Evolutionary conservation across 2,329 filamentous ascomycete species (phyloP).

Genomic region (Trichoderma afroharzianum): DNA sequence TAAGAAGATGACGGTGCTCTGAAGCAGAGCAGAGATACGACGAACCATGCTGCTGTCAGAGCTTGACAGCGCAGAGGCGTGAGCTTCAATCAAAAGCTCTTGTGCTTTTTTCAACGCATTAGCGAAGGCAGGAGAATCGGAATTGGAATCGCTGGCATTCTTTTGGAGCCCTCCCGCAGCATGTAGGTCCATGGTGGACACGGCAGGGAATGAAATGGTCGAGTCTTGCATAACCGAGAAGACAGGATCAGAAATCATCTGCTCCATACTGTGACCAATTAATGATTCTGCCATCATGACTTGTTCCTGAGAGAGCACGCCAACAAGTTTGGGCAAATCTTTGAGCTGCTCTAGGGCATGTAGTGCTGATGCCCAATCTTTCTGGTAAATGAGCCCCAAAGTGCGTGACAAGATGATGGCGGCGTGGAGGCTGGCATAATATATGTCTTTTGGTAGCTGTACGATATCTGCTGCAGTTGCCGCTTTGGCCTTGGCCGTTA

Average conservation of each 20-base stretch:
- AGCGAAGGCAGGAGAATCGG: conserved; percentile 44
- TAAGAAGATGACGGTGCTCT: conserved; percentile 62
- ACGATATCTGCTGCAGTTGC: conserved; percentile 19
- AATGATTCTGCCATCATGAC: conserved; percentile 65
- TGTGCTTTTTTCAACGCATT: conserved; percentile 62
- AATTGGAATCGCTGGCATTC: conserved; percentile 29
- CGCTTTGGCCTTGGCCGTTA: conserved; percentile 23
- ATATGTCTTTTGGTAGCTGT: conserved; percentile 31
- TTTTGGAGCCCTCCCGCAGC: conserved; percentile 25
- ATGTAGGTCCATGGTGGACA: conserved; percentile 41
- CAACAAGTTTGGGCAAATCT: conserved; percentile 40
- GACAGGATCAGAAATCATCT: conserved; percentile 75
- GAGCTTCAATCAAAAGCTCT: conserved; percentile 61
- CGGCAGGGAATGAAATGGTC: conserved; percentile 78
- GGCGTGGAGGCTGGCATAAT: conserved; percentile 36
- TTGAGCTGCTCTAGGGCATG: conserved; percentile 50
- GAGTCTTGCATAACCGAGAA: conserved; percentile 91
- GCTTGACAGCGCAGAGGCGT: conserved; percentile 52
- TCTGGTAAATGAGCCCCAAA: conserved; percentile 44
- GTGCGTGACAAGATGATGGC: conserved; percentile 39
- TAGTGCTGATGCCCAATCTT: conserved; percentile 57
- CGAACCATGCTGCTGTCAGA: conserved; percentile 59
- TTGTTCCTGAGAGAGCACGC: conserved; percentile 46
- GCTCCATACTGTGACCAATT: conserved; percentile 63
- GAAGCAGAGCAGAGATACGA: conserved; percentile 59